Conservation (phyloP, 768 basidiomycete species). For the Hygrophorus russula region DNA sequence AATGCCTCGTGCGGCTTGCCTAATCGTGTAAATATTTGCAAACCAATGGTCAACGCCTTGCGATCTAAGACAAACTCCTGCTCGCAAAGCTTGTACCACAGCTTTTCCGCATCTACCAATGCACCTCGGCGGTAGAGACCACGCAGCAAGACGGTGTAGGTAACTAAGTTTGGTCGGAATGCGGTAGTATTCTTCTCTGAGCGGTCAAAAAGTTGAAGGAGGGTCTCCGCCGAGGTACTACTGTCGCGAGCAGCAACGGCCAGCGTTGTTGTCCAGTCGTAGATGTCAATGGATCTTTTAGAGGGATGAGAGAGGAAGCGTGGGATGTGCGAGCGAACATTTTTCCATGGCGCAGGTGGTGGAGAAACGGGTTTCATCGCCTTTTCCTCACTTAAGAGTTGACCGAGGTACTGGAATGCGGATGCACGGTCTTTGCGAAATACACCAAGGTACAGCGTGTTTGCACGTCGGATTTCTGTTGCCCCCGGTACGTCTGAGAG, state of each 20-base stretch:
- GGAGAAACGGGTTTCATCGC: not conserved
- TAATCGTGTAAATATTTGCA: constrained; percentile 34
- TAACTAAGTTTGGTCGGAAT: constrained; percentile 29
- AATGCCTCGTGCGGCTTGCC: constrained; percentile 38
- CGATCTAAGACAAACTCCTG: constrained; percentile 29
- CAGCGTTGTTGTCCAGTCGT: constrained; percentile 37
- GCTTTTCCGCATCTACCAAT: constrained; percentile 24
- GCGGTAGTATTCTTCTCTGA: constrained; percentile 13
- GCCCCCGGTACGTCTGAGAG: not conserved
- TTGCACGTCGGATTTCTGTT: constrained; percentile 16
- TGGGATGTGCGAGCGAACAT: constrained; percentile 1
- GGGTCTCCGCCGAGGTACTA: constrained; percentile 17
- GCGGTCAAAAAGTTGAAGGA: constrained; percentile 28
- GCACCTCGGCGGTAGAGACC: constrained; percentile 36
- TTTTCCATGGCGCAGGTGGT: constrained; percentile 1
- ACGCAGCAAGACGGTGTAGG: constrained; percentile 44
- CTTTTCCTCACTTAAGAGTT: constrained; percentile 15
- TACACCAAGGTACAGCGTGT: constrained; percentile 31
- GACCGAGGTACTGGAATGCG: constrained; percentile 35
- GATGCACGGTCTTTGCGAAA: constrained; percentile 26
- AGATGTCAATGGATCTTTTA: constrained; percentile 25
- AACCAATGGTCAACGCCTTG: constrained; percentile 35
- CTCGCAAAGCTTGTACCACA: constrained; percentile 31
- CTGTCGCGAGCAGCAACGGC: constrained; percentile 31
- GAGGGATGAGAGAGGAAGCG: constrained; percentile 8